Conservation (phyloP, 352 stramenopile species). For the Pythium guiyangense region DNA sequence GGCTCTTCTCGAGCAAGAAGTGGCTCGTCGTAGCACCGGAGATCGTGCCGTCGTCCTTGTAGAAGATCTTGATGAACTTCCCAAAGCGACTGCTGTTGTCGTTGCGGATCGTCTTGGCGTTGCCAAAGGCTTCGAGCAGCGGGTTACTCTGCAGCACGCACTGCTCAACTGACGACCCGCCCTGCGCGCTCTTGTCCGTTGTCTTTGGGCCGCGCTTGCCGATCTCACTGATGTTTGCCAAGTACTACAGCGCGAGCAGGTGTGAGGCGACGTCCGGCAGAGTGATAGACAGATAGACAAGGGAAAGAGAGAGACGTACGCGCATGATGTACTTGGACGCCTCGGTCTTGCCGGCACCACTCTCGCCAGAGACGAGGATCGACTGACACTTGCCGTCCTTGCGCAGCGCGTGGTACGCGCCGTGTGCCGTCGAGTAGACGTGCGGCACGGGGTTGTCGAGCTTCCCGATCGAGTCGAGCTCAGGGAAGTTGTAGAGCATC, state of each 20-base stretch:
- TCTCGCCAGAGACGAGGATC: constrained; percentile 84
- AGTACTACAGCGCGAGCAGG: constrained; percentile 37
- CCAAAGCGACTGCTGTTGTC: constrained; percentile 96
- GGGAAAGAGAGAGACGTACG: constrained; percentile 23
- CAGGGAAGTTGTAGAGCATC: constrained; percentile 89
- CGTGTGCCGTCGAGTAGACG: constrained; percentile 82
- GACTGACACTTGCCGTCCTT: constrained; percentile 83
- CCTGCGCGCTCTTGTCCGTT: constrained; percentile 59
- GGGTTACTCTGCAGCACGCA: constrained; percentile 92
- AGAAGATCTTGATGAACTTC: constrained; percentile 96
- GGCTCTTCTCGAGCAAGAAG: constrained; percentile 98
- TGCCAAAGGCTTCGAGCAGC: constrained; percentile 90
- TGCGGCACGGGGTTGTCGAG: constrained; percentile 83
- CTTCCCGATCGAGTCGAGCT: constrained; percentile 84
- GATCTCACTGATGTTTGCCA: constrained; percentile 89
- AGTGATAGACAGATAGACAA: too few relatives aligned
- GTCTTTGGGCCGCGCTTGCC: constrained; percentile 70
- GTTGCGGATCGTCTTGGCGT: constrained; percentile 93
- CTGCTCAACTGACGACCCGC: constrained; percentile 78
- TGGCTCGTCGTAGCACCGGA: constrained; percentile 93
- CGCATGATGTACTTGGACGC: constrained; percentile 91
- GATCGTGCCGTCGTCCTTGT: constrained; percentile 88
- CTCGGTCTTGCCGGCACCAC: constrained; percentile 85
- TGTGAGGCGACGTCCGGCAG: neutral
- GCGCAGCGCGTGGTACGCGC: constrained; percentile 75